These are phyloP conservation scores for Ophiostoma sp. DNA, from an alignment of 2,329 filamentous ascomycete genomes.

Conservation along the genomic window DNA sequence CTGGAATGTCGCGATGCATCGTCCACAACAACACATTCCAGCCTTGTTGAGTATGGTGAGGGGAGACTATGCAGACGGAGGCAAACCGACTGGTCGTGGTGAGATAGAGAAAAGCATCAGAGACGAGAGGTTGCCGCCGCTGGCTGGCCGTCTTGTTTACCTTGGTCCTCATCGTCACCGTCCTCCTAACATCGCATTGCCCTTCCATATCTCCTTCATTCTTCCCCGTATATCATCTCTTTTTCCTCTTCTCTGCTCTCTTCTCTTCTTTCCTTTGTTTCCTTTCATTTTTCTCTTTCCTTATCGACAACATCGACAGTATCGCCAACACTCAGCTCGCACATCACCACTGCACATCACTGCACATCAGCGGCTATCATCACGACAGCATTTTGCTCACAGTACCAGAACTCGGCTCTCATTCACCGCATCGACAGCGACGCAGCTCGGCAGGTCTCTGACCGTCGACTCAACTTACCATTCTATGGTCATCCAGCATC, in stretches of 20 bases:
- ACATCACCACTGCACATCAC: constrained; percentile 8
- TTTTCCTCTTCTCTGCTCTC: constrained; percentile 2
- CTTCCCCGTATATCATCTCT: not conserved
- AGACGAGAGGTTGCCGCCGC: no score
- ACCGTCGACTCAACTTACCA: not conserved
- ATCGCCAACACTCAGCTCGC: not conserved
- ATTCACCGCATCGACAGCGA: not conserved
- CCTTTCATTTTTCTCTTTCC: constrained; percentile 7
- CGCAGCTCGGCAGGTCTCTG: not conserved
- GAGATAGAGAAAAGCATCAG: not conserved
- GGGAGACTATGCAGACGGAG: not conserved
- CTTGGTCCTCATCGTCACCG: not conserved
- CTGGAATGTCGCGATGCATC: constrained; percentile 23
- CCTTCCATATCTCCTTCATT: constrained; percentile 4
- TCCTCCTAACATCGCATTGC: not conserved
- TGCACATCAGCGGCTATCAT: not conserved
- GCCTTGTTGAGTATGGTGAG: not conserved
- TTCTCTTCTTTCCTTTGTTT: not conserved
- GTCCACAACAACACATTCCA: constrained; percentile 32
- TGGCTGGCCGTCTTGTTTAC: not conserved
- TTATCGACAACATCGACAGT: not conserved
- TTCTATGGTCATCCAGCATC: not conserved
- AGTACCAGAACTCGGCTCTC: no score
- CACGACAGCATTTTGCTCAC: no score
- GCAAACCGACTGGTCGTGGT: not conserved